These are phyloP conservation scores for Zymoseptoria tritici DNA, from an alignment of 2,329 filamentous ascomycete species.

Conservation along the genomic window DNA sequence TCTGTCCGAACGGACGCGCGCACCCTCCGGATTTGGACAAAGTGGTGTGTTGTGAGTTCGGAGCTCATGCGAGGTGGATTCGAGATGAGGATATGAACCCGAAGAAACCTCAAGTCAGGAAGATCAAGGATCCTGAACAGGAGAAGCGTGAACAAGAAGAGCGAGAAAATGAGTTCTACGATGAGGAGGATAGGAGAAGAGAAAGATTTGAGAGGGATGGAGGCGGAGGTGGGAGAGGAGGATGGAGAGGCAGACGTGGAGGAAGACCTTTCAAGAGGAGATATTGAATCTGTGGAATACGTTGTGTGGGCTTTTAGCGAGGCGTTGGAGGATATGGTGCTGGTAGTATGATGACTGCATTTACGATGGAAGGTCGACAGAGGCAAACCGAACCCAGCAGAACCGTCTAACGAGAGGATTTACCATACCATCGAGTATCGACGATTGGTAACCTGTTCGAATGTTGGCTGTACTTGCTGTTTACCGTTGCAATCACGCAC, in stretches of 20 bases:
- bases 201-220: constrained; percentile 42
- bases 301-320: neutral
- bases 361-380: neutral
- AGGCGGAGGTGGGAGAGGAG: constrained; percentile 26
- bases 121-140: constrained; percentile 69
- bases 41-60: constrained; percentile 58
- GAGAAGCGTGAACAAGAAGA: constrained; percentile 56
- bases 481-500: too few species aligned
- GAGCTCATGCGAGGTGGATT: constrained; percentile 73
- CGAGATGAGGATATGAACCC: constrained; percentile 54
- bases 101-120: constrained; percentile 49
- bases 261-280: constrained; percentile 28
- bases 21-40: constrained; percentile 30
- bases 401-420: too few species aligned
- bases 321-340: neutral
- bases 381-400: too few species aligned
- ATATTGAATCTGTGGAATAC: neutral
- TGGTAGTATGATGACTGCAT: neutral
- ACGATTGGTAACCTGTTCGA: too few species aligned
- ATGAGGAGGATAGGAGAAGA: constrained; percentile 44
- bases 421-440: too few species aligned
- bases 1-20: constrained; percentile 70
- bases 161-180: constrained; percentile 45
- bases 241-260: constrained; percentile 42
- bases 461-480: too few species aligned